These are phyloP conservation scores for Botrytis sinoallii DNA, from an alignment of 2,329 filamentous ascomycete species.

Conservation along the genomic window DNA sequence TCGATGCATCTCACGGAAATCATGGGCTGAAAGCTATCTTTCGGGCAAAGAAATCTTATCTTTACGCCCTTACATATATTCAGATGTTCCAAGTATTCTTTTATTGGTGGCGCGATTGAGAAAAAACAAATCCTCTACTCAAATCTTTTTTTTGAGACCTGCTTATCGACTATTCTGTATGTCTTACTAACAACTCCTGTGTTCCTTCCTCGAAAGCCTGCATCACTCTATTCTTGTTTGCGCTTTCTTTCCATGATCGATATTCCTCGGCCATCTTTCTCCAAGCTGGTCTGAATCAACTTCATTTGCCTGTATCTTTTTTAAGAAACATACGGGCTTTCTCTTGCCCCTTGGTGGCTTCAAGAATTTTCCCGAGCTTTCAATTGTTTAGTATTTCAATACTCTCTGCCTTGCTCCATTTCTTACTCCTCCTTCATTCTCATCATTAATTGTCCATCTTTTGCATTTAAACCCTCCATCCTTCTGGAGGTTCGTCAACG, in stretches of 20 bases:
- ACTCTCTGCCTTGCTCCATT: not conserved
- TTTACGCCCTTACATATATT: not conserved
- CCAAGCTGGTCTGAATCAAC: conserved; percentile 4
- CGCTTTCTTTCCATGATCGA: not conserved
- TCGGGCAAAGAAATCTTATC: not conserved
- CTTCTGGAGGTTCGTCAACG: not conserved
- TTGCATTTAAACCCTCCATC: conserved; percentile 9
- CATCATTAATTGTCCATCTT: conserved; percentile 4
- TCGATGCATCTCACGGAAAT: not conserved
- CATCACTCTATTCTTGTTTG: not conserved
- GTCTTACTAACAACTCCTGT: conserved; percentile 1
- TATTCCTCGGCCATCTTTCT: not conserved
- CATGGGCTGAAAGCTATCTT: not conserved
- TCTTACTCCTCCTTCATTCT: not conserved
- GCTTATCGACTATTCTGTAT: not conserved
- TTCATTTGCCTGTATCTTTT: not conserved
- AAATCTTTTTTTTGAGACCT: not conserved
- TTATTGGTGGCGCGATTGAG: conserved; percentile 6
- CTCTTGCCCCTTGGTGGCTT: not conserved
- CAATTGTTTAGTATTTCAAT: conserved; percentile 18
- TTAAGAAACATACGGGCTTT: not conserved
- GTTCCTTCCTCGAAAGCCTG: not conserved
- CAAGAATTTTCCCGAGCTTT: not conserved
- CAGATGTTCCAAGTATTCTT: not conserved
- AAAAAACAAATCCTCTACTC: not conserved